These are phyloP conservation scores for Conoideocrella luteorostrata DNA, from an alignment of 2,329 filamentous ascomycete species.

Conservation along the genomic window DNA sequence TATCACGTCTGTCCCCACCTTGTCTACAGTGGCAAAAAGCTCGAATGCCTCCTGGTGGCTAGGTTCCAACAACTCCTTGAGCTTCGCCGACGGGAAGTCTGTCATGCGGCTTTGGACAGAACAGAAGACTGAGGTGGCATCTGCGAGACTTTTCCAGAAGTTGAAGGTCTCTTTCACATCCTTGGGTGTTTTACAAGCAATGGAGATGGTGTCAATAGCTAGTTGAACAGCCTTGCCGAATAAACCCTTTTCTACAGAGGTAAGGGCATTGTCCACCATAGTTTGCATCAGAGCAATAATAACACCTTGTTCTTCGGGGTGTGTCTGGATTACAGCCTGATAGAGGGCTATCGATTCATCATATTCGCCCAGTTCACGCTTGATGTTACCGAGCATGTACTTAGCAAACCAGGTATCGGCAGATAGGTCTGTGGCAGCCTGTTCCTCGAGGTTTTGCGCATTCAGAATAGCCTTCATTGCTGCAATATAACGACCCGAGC, in stretches of 20 bases:
- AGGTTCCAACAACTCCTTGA: slow-evolving; percentile 53
- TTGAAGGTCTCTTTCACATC: slow-evolving; percentile 73
- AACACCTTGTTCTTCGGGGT: slow-evolving; percentile 75
- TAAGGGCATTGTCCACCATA: slow-evolving; percentile 72
- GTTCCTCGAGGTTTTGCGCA: slow-evolving; percentile 68
- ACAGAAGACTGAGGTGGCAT: slow-evolving; percentile 80
- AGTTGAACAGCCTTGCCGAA: slow-evolving; percentile 77
- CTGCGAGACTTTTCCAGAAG: slow-evolving; percentile 87
- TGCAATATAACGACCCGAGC: slow-evolving; percentile 88
- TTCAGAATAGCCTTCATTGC: slow-evolving; percentile 86
- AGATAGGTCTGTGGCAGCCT: slow-evolving; percentile 39
- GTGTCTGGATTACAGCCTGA: slow-evolving; percentile 60
- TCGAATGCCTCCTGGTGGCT: slow-evolving; percentile 51
- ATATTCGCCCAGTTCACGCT: slow-evolving; percentile 84
- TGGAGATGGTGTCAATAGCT: slow-evolving; percentile 61
- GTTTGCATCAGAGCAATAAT: slow-evolving; percentile 84
- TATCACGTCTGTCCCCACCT: slow-evolving; percentile 41
- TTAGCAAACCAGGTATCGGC: slow-evolving; percentile 89
- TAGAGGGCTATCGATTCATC: slow-evolving; percentile 77
- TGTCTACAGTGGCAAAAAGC: slow-evolving; percentile 63
- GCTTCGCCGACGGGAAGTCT: slow-evolving; percentile 53
- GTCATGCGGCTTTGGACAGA: slow-evolving; percentile 62
- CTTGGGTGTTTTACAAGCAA: slow-evolving; percentile 56
- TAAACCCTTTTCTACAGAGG: slow-evolving; percentile 71
- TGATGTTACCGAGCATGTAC: slow-evolving; percentile 94